phyloP scores from a whole-genome alignment of 2,329 filamentous ascomycete genomes.

The Fusarium nygamai region DNA sequence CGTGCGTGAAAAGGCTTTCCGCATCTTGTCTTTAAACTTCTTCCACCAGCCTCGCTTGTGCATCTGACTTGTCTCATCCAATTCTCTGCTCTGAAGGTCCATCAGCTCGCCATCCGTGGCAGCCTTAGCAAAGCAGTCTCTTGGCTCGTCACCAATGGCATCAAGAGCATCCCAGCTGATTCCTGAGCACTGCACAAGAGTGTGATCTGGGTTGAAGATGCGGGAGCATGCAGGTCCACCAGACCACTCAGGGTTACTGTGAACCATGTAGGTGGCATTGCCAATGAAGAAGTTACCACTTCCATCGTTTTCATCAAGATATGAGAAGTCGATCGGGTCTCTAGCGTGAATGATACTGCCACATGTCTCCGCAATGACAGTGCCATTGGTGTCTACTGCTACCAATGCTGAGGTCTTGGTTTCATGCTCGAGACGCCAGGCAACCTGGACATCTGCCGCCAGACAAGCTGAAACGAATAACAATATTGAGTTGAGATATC shows the following conservation, averaged over 20 bases:
- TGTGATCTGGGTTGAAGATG: neutral
- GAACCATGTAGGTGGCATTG: neutral
- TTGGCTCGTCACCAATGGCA: neutral
- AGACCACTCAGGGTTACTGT: neutral
- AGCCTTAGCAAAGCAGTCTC: neutral
- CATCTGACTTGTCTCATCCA: neutral
- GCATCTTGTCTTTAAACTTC: fast-evolving
- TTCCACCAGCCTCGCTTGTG: neutral
- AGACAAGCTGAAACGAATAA: neutral
- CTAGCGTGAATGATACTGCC: neutral
- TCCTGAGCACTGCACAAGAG: neutral
- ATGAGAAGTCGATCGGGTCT: neutral
- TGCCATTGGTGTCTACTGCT: neutral
- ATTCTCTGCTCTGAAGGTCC: neutral
- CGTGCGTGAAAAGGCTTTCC: fast-evolving
- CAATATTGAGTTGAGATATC: neutral
- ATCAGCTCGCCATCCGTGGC: neutral
- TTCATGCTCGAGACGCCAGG: neutral
- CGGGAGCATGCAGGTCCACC: neutral
- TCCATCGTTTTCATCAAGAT: neutral
- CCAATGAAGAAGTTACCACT: neutral
- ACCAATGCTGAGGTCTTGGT: neutral
- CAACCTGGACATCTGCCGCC: neutral
- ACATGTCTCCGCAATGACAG: neutral
- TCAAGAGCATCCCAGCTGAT: neutral